Conservation (phyloP, 1,284 basidiomycete genomes). For the Ustilago nuda region DNA sequence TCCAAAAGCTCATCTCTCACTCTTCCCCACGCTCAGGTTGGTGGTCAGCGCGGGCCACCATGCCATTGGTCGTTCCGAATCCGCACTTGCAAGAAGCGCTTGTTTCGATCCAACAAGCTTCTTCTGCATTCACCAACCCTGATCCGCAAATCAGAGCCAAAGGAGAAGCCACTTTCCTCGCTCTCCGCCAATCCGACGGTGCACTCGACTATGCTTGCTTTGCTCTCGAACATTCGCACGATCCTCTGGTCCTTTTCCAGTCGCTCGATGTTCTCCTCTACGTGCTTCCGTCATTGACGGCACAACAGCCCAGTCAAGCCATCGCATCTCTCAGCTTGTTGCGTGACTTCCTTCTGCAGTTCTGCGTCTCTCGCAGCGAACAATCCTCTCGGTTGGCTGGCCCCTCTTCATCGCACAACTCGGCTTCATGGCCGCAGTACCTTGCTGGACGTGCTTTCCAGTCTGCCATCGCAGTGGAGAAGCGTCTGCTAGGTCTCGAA, state of each 20-base stretch:
- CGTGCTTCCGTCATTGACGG: slow-evolving; percentile 42
- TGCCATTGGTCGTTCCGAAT: slow-evolving; percentile 48
- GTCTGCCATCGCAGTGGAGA: slow-evolving; percentile 52
- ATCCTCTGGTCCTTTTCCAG: slow-evolving; percentile 58
- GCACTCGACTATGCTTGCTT: slow-evolving; percentile 58
- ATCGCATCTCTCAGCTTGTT: slow-evolving; percentile 39
- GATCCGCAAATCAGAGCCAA: slow-evolving; percentile 49
- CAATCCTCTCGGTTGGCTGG: slow-evolving; percentile 21
- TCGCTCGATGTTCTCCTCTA: slow-evolving; percentile 49
- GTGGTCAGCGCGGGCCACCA: slow-evolving; percentile 19
- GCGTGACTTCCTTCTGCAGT: slow-evolving; percentile 55
- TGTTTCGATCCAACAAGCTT: slow-evolving; percentile 53
- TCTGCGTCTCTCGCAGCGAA: slow-evolving; percentile 45
- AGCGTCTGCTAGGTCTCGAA: slow-evolving; percentile 52
- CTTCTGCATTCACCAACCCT: slow-evolving; percentile 52
- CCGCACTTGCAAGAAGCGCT: slow-evolving; percentile 53
- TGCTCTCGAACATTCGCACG: slow-evolving; percentile 50
- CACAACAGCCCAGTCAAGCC: slow-evolving; percentile 26
- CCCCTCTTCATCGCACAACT: slow-evolving; percentile 11
- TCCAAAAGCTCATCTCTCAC: not conserved
- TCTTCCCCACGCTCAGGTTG: not conserved
- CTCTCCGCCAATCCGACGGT: slow-evolving; percentile 50
- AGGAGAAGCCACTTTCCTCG: slow-evolving; percentile 58
- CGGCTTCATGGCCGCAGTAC: slow-evolving; percentile 50
- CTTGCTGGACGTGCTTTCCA: slow-evolving; percentile 52